Evolutionary conservation across 2,329 filamentous ascomycete species (phyloP).

Genomic region (Nemania abortiva): DNA sequence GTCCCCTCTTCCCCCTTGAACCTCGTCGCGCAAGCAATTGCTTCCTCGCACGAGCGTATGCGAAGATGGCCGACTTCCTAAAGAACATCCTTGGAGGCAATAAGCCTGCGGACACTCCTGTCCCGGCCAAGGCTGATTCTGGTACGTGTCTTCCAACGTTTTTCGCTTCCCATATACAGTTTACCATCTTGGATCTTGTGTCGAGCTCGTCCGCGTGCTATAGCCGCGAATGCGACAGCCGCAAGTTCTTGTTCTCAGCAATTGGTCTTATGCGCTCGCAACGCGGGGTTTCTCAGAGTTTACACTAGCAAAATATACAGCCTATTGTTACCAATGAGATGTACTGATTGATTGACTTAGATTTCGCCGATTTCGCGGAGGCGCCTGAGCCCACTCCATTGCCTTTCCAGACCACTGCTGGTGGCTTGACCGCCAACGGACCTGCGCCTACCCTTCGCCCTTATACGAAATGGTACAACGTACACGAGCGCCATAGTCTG

Average conservation of each 20-base stretch:
- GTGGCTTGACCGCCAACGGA: slow-evolving; percentile 59
- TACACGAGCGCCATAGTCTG: slow-evolving; percentile 89
- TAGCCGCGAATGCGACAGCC: not conserved
- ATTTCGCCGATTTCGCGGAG: slow-evolving; percentile 93
- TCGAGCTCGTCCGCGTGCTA: not conserved
- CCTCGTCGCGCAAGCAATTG: slow-evolving; percentile 41
- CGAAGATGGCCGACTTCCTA: slow-evolving; percentile 69
- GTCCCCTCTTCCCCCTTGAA: slow-evolving; percentile 28
- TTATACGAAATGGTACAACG: slow-evolving; percentile 95
- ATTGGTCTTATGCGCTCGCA: not conserved
- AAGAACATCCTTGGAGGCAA: slow-evolving; percentile 77
- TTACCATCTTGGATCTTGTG: not conserved
- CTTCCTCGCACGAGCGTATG: slow-evolving; percentile 43
- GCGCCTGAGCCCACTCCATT: slow-evolving; percentile 74
- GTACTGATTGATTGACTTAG: slow-evolving; percentile 59
- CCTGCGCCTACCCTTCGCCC: slow-evolving; percentile 67
- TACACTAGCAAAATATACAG: not conserved
- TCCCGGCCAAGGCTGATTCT: slow-evolving; percentile 67
- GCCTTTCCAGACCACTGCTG: slow-evolving; percentile 61
- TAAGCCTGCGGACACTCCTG: slow-evolving; percentile 67
- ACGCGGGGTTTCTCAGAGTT: not conserved
- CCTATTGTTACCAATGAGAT: not conserved
- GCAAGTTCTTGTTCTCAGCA: not conserved
- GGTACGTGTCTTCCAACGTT: slow-evolving; percentile 61
- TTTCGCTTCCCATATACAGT: not conserved